Conservation (phyloP, 371 early-diverging fungal species). For the Mortierella sp. region DNA sequence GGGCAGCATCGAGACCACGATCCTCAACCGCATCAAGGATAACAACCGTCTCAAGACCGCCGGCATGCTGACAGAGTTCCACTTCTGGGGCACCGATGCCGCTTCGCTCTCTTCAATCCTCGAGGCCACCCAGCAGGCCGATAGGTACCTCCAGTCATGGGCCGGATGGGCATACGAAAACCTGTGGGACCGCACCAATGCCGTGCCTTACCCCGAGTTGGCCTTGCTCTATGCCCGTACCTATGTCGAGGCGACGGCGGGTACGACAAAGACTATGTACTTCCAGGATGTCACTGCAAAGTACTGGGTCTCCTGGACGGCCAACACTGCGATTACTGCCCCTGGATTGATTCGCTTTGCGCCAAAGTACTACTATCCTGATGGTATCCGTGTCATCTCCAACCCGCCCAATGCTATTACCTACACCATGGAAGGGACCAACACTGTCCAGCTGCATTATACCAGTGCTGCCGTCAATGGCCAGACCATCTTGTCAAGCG, state of each 20-base stretch:
- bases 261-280: conserved; percentile 46
- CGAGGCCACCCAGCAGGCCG: conserved; percentile 37
- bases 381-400: conserved; percentile 56
- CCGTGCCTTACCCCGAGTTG: conserved; percentile 35
- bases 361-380: conserved; percentile 52
- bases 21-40: conserved; percentile 58
- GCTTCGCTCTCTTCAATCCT: conserved; percentile 26
- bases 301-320: conserved; percentile 57
- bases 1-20: conserved; percentile 52
- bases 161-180: conserved; percentile 65
- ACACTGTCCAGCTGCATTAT: conserved; percentile 46
- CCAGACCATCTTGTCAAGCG: conserved; percentile 47
- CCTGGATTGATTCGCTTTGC: conserved; percentile 54
- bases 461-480: conserved; percentile 35
- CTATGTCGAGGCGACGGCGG: conserved; percentile 61
- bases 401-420: conserved; percentile 41
- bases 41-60: conserved; percentile 56
- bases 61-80: conserved; percentile 60
- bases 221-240: conserved; percentile 57
- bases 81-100: conserved; percentile 55
- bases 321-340: conserved; percentile 41
- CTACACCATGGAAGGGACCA: conserved; percentile 45
- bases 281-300: conserved; percentile 53
- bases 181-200: conserved; percentile 34
- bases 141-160: conserved; percentile 61